Percentiles rank a stretch among this genome's conserved stretches.
Conservation (phyloP, 1,284 basidiomycete genomes). For the Ustilago xerochloae region DNA sequence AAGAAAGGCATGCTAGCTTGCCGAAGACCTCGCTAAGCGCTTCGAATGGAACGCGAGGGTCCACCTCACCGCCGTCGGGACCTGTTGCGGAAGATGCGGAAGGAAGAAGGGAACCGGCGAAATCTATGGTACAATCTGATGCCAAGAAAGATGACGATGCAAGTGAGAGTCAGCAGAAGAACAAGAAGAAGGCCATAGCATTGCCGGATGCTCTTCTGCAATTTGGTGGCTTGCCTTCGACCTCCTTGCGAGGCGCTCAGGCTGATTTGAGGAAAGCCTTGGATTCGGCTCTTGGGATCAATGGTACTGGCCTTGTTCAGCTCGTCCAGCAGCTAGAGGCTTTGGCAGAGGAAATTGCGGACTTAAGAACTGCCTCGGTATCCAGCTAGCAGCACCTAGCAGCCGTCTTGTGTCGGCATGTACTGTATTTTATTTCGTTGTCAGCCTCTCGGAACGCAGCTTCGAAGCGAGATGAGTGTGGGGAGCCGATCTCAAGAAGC, state of each 20-base stretch:
- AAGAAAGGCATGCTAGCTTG: neutral
- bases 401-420: neutral
- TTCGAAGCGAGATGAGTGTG: neutral
- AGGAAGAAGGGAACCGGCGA: neutral
- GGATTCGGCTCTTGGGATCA: constrained; percentile 13
- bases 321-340: constrained; percentile 7
- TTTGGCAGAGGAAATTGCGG: constrained; percentile 9
- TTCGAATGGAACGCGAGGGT: neutral
- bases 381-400: too few species aligned
- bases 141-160: neutral
- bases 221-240: constrained; percentile 48
- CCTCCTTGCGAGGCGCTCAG: constrained; percentile 40
- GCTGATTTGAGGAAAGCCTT: constrained; percentile 28
- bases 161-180: too few species aligned
- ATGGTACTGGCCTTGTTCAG: constrained; percentile 6
- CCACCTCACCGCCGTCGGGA: neutral
- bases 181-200: neutral
- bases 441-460: too few species aligned
- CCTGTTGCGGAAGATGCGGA: neutral
- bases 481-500: neutral
- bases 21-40: constrained; percentile 2
- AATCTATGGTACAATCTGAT: neutral
- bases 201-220: constrained; percentile 39
- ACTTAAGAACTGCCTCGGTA: neutral
- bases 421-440: too few species aligned